Percentiles rank a stretch among this genome's conserved stretches.
phyloP scores from a whole-genome alignment of 179 eudicot genomes.

The Spinacia oleracea region DNA sequence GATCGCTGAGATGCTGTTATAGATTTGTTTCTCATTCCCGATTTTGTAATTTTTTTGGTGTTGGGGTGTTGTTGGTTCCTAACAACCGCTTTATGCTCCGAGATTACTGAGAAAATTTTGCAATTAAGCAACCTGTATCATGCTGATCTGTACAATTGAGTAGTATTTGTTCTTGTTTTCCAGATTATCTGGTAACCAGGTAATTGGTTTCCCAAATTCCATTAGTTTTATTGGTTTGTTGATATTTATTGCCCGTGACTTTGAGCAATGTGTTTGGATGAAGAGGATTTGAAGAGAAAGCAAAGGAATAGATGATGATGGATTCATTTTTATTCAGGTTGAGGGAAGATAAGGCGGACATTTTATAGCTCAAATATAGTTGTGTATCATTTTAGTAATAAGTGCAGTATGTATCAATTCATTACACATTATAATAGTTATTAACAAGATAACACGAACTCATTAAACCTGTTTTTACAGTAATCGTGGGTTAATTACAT shows the following conservation, averaged over 20 bases:
- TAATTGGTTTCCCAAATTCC: background rate
- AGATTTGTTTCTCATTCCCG: conserved; percentile 20
- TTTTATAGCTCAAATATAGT: too few species aligned
- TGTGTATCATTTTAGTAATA: too few species aligned
- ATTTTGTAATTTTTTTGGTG: conserved; percentile 21
- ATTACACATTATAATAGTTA: too few species aligned
- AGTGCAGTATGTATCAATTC: too few species aligned
- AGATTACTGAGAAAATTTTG: conserved; percentile 17
- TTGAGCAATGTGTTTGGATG: background rate
- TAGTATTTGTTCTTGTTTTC: background rate
- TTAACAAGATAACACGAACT: too few species aligned
- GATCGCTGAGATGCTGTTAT: conserved; percentile 91
- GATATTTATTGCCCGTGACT: background rate
- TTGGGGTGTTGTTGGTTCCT: conserved; percentile 1
- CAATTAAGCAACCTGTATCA: conserved; percentile 9
- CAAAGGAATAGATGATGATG: too few species aligned
- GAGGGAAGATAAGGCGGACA: too few species aligned
- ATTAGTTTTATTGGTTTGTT: background rate
- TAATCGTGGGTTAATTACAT: too few species aligned
- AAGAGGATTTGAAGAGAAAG: too few species aligned
- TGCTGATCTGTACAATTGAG: conserved; percentile 11
- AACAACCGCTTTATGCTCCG: conserved; percentile 11
- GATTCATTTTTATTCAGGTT: too few species aligned
- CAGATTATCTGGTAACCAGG: background rate
- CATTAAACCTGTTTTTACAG: too few species aligned